phyloP scores from a whole-genome alignment of 192 early-diverging fungal species.

The Haplosporangium gracile region DNA sequence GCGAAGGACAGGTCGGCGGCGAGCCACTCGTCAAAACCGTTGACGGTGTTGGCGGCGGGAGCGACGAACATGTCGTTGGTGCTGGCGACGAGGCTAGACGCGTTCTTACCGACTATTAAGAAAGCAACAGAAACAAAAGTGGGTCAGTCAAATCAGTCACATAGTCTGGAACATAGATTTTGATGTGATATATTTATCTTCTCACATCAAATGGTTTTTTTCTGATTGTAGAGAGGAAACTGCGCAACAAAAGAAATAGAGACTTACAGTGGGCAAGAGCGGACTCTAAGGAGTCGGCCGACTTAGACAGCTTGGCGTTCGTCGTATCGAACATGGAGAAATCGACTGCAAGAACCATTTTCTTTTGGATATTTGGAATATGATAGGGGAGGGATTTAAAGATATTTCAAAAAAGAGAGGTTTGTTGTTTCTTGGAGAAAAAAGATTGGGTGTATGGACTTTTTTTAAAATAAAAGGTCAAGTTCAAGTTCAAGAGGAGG shows the following conservation, averaged over 20 bases:
- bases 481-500: conserved; percentile 2
- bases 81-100: not conserved
- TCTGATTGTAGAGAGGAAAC: not conserved
- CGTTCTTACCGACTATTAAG: conserved; percentile 41
- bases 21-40: conserved; percentile 54
- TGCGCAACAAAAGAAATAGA: not conserved
- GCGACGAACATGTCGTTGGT: conserved; percentile 21
- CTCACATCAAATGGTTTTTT: not conserved
- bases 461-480: not conserved
- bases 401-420: not conserved
- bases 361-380: conserved; percentile 3
- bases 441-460: not conserved
- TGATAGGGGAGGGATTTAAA: not conserved
- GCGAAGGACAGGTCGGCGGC: conserved; percentile 40
- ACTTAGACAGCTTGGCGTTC: conserved; percentile 46
- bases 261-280: conserved; percentile 53
- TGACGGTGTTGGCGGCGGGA: conserved; percentile 21
- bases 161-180: not conserved
- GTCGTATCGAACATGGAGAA: conserved; percentile 54
- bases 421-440: not conserved
- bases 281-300: conserved; percentile 52
- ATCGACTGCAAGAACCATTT: conserved; percentile 52
- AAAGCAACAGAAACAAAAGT: not conserved
- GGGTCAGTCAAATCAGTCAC: not conserved
- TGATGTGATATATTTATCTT: not conserved